Base-by-base conservation (phyloP, 1,139 yeast species). In the Taphrina wiesneri region DNA sequence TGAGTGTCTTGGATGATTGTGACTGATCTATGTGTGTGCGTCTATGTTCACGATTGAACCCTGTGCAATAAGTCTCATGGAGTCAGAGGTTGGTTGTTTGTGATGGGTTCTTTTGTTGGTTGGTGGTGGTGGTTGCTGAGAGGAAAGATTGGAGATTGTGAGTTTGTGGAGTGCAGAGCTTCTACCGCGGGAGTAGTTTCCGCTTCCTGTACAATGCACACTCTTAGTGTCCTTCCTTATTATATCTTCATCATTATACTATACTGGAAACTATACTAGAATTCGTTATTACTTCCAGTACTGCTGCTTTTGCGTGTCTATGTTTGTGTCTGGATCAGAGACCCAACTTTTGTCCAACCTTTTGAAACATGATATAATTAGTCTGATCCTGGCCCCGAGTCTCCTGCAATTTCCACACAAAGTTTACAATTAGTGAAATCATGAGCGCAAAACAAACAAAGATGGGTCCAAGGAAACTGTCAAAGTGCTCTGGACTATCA, bases 381-480 rank as follows among this genome's bases (percentile, higher is more conserved):
- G 49, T 6, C 23, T 17, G 49, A 25, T 54, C 59, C 3, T 25
- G 45, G 7, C 17, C 49, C 7, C n/a, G 25, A 25, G 53, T 62
- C 60, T 62, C 65, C n/a, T 30, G n/a, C 34, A 52, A 25, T 36
- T 62, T 62, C 65, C 60, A 62, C 47, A 45, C 49, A 39, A 62
- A 93, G 77, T 93, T 93, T 71, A 90, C 75, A 23, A 83, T 74
- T 72, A 93, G 80, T 0, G 93, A 88, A 59, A 83, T 72, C 15
- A 87, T 77, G 68, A 93, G 82, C 9, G 91, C 93, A 43, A 80
- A 71, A 0, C 96, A 90, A 65, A 93, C 82, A 30, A 92, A 78
- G 68, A 93, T 75, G 0, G 99, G 99, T 4, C 99, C 99, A 68
- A 88, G 73, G 63, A 95, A 86, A 67, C 90, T 90, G 77, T 93